These are phyloP conservation scores for Boletus patriciae DNA, from an alignment of 768 basidiomycete genomes.

Conservation along the genomic window DNA sequence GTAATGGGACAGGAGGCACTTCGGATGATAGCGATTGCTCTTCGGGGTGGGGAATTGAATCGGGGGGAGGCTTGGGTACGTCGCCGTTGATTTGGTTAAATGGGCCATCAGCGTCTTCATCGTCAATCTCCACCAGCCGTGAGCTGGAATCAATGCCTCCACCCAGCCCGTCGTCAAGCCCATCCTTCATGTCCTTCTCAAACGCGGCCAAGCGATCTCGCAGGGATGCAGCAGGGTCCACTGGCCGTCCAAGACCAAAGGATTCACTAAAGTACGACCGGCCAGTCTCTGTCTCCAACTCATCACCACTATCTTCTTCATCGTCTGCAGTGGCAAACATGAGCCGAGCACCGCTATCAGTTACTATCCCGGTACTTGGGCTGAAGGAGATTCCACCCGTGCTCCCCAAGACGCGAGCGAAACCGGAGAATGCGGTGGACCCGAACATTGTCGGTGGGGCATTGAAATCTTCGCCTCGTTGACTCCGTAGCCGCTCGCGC, in stretches of 20 bases:
- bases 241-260: slow-evolving; percentile 43
- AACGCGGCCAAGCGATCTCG: slow-evolving; percentile 64
- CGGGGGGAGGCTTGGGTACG: slow-evolving; percentile 29
- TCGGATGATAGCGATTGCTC: slow-evolving; percentile 38
- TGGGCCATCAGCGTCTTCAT: slow-evolving; percentile 32
- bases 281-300: slow-evolving; percentile 34
- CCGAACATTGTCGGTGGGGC: slow-evolving; percentile 32
- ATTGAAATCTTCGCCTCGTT: slow-evolving; percentile 36
- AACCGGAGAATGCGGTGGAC: slow-evolving; percentile 41
- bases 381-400: slow-evolving; percentile 66
- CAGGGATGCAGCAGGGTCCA: slow-evolving; percentile 56
- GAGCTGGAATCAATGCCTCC: slow-evolving; percentile 19
- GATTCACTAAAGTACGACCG: slow-evolving; percentile 52
- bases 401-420: slow-evolving; percentile 57
- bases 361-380: slow-evolving; percentile 53
- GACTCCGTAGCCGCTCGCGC: slow-evolving; percentile 40
- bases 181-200: slow-evolving; percentile 49
- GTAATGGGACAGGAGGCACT: slow-evolving; percentile 47
- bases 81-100: slow-evolving; percentile 37
- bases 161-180: slow-evolving; percentile 28
- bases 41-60: slow-evolving; percentile 22
- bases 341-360: slow-evolving; percentile 44
- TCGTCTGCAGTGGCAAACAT: slow-evolving; percentile 67
- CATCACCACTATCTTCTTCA: slow-evolving; percentile 58
- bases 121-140: slow-evolving; percentile 35